These are phyloP conservation scores for Quercus dentata DNA, from an alignment of 306 rosid species.

Conservation along the genomic window DNA sequence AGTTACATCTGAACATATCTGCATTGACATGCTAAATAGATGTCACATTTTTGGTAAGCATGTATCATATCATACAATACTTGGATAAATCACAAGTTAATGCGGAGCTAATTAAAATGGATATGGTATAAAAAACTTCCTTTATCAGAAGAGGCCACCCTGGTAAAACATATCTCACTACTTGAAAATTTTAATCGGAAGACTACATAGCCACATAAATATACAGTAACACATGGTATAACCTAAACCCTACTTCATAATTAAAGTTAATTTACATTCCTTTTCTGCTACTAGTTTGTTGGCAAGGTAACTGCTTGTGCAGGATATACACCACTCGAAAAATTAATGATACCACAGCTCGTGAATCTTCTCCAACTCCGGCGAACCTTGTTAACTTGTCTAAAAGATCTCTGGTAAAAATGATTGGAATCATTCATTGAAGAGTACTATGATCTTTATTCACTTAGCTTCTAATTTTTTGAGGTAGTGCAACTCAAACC, in stretches of 20 bases:
- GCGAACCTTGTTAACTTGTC: neutral
- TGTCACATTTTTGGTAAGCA: neutral
- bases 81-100: slow-evolving; percentile 18
- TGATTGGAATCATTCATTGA: neutral
- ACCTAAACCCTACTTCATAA: too few species aligned
- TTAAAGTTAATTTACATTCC: too few species aligned
- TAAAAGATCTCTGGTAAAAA: neutral
- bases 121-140: neutral
- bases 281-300: too few species aligned
- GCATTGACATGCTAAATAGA: too few species aligned
- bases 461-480: neutral
- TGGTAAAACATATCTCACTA: slow-evolving; percentile 30
- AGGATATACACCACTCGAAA: too few species aligned
- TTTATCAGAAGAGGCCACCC: slow-evolving; percentile 3
- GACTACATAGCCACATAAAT: slow-evolving; percentile 20
- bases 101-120: slow-evolving; percentile 15
- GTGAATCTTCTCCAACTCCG: neutral
- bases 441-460: neutral
- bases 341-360: neutral
- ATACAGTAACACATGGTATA: neutral
- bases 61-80: neutral
- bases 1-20: too few species aligned
- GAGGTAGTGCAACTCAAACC: too few species aligned
- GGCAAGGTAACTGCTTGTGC: too few species aligned
- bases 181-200: slow-evolving; percentile 5